Conservation (phyloP, 805 yeast species). For the Wickerhamomyces bovis region DNA sequence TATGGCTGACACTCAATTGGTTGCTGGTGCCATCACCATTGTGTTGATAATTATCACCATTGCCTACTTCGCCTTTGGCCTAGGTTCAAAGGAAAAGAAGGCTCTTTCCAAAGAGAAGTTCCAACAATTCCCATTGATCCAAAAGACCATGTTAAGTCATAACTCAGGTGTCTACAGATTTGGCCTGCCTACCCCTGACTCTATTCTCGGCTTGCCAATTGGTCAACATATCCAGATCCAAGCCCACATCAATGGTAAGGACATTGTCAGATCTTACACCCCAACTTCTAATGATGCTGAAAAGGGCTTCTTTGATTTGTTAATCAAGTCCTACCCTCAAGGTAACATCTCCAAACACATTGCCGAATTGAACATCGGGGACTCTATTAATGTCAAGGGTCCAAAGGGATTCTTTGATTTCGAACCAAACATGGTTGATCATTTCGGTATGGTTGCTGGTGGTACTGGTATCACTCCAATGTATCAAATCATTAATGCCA, state of each 20-base stretch:
- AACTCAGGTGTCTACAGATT: conserved; percentile 82
- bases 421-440: conserved; percentile 67
- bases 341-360: conserved; percentile 80
- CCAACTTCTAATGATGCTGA: conserved; percentile 80
- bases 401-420: conserved; percentile 89
- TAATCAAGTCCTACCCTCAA: conserved; percentile 78
- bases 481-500: conserved; percentile 86
- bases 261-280: conserved; percentile 80
- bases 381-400: conserved; percentile 71
- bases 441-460: conserved; percentile 89
- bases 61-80: conserved; percentile 6
- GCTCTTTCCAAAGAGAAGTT: conserved; percentile 63
- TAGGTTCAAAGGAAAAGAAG: conserved; percentile 11
- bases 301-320: conserved; percentile 75
- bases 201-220: conserved; percentile 80
- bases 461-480: conserved; percentile 97
- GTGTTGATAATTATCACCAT: conserved; percentile 9
- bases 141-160: conserved; percentile 69
- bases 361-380: conserved; percentile 71
- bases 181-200: conserved; percentile 68
- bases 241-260: conserved; percentile 73
- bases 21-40: conserved; percentile 10
- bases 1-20: not conserved
- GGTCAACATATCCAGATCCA: conserved; percentile 89
- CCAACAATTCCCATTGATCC: conserved; percentile 73